A percentile compares a stretch with the other conserved stretches of the same genome.
These are phyloP conservation scores for Agarophyton chilense DNA, from an alignment of 23 red algal species.

Conservation along the genomic window DNA sequence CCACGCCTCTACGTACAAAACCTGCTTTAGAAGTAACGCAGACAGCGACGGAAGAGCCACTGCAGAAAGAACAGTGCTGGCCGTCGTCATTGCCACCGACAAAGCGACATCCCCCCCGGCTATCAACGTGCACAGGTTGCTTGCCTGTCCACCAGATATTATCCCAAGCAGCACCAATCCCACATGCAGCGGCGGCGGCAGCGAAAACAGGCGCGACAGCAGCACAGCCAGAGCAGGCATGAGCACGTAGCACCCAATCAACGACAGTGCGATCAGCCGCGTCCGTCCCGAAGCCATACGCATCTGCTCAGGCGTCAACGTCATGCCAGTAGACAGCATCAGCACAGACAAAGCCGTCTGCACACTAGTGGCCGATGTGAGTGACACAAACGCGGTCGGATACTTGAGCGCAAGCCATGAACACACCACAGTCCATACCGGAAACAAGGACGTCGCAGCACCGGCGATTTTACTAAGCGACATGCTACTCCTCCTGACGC, in stretches of 20 bases:
- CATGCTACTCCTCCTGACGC: background rate
- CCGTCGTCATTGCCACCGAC: constrained; percentile 85
- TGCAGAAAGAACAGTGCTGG: constrained; percentile 60
- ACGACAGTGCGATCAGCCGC: constrained; percentile 2
- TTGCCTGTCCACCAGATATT: constrained; percentile 84
- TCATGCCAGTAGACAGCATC: constrained; percentile 82
- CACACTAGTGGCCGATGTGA: background rate
- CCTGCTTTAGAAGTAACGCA: constrained; percentile 42
- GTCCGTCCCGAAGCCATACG: constrained; percentile 32
- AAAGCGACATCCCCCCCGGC: constrained; percentile 81
- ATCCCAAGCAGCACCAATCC: constrained; percentile 79
- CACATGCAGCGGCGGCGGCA: constrained; percentile 29
- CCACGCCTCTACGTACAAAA: constrained; percentile 36
- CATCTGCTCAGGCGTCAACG: constrained; percentile 67
- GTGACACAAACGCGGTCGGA: background rate
- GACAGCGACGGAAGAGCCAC: constrained; percentile 56
- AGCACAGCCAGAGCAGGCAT: constrained; percentile 68
- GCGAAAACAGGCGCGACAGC: constrained; percentile 27
- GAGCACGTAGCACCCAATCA: constrained; percentile 79
- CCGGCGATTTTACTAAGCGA: background rate
- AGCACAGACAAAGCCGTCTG: constrained; percentile 49
- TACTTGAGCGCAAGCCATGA: constrained; percentile 11
- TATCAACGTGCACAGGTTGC: constrained; percentile 84
- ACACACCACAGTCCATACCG: constrained; percentile 18
- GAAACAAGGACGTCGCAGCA: background rate